Evolutionary conservation across 208 protist genomes (phyloP).

Genomic region (Wallacemonas rigidus): DNA sequence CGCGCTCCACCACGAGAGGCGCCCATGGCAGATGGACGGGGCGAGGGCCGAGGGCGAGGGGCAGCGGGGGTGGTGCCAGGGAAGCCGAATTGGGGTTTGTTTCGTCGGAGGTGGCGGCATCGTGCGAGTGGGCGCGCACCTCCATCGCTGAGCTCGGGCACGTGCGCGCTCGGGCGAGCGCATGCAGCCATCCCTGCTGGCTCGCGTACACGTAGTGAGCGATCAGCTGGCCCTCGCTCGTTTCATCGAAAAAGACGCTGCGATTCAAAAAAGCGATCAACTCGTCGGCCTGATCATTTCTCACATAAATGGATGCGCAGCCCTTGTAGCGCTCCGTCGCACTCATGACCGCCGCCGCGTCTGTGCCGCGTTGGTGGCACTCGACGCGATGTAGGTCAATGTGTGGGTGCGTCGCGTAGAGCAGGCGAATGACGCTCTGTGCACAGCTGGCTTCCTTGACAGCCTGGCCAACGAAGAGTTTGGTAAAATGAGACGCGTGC

Average conservation of each 20-base stretch:
- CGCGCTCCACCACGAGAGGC: constrained; percentile 30
- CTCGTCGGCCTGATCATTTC: constrained; percentile 29
- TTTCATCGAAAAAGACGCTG: constrained; percentile 73
- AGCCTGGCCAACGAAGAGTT: constrained; percentile 65
- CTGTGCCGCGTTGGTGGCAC: constrained; percentile 25
- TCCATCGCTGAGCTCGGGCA: too few relatives aligned
- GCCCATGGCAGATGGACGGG: constrained; percentile 21
- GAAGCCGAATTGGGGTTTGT: too few relatives aligned
- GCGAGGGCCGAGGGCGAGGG: background rate
- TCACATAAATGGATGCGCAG: constrained; percentile 71
- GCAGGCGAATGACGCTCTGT: constrained; percentile 40
- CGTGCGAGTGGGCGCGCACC: too few relatives aligned
- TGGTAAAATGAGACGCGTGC: constrained; percentile 35
- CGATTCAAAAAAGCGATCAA: constrained; percentile 47
- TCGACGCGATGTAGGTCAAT: constrained; percentile 58
- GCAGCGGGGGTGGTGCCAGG: background rate
- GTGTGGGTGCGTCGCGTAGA: constrained; percentile 60
- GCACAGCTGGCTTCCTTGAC: constrained; percentile 55
- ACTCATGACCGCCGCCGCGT: constrained; percentile 10
- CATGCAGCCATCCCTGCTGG: constrained; percentile 62
- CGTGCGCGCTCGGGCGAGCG: constrained; percentile 26
- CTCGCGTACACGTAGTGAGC: constrained; percentile 66
- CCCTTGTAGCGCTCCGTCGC: constrained; percentile 37
- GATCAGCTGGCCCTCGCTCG: constrained; percentile 25
- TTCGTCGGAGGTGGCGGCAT: too few relatives aligned